Percentiles rank a stretch among this genome's conserved stretches.
These are phyloP conservation scores for Metahyphopichia silvanorum DNA, from an alignment of 805 yeast genomes.

Conservation along the genomic window DNA sequence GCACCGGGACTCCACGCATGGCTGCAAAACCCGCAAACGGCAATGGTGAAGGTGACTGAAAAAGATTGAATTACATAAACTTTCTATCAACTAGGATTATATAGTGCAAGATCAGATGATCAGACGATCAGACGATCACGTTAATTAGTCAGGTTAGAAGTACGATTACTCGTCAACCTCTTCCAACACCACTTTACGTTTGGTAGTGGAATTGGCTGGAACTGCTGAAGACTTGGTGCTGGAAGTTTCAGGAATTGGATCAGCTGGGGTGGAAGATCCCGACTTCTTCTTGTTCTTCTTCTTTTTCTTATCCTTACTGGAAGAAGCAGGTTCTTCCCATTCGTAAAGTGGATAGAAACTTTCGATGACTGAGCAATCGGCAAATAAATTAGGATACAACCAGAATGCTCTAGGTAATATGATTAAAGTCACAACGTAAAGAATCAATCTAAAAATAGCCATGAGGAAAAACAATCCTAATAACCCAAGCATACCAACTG, in stretches of 20 bases:
- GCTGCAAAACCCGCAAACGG: no score
- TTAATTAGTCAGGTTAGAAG: no score
- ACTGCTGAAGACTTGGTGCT: no score
- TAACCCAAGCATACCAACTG: conserved; percentile 71
- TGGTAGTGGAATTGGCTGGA: no score
- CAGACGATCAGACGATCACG: no score
- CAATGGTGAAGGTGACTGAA: no score
- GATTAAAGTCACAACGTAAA: conserved; percentile 59
- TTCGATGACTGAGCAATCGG: conserved; percentile 89
- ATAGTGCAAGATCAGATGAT: no score
- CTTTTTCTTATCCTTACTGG: conserved; percentile 16
- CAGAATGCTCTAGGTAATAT: conserved; percentile 76
- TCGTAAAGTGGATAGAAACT: conserved; percentile 89
- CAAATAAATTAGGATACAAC: conserved; percentile 95
- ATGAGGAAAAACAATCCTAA: conserved; percentile 71
- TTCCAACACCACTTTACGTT: conserved; percentile 38
- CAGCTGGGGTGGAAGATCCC: conserved; percentile 1
- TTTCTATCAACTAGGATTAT: no score
- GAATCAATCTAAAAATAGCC: conserved; percentile 74
- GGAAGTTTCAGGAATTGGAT: conserved; percentile 4
- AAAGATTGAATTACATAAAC: no score
- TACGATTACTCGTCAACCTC: conserved; percentile 32
- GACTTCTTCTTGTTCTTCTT: conserved; percentile 8
- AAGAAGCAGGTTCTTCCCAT: conserved; percentile 56
- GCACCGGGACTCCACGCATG: no score